These are phyloP conservation scores for Vinca major DNA, from an alignment of 305 asterid genomes.

Conservation along the genomic window DNA sequence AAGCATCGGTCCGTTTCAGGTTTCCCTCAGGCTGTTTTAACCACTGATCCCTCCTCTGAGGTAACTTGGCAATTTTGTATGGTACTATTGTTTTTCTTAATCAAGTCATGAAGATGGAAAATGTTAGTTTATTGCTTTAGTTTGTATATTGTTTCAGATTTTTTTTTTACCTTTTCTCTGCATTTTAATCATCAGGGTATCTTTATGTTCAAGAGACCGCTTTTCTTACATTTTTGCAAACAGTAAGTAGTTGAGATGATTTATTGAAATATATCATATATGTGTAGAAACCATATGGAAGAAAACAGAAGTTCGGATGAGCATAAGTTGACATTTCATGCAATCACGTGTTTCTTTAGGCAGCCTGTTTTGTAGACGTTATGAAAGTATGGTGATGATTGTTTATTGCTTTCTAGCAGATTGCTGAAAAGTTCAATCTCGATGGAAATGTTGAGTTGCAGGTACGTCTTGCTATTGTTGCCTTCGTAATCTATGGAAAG, in stretches of 20 bases:
- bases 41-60: slow-evolving; percentile 49
- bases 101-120: background rate
- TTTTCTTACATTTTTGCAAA: background rate
- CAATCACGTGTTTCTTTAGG: slow-evolving; percentile 9
- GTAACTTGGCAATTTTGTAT: slow-evolving; percentile 23
- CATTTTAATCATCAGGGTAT: background rate
- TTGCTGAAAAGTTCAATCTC: slow-evolving; percentile 64
- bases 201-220: background rate
- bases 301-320: too few species aligned
- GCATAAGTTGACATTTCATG: background rate
- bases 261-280: background rate
- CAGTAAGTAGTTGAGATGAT: background rate
- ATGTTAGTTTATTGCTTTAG: background rate
- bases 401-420: slow-evolving; percentile 34
- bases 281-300: background rate
- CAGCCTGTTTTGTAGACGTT: background rate
- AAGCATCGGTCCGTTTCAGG: slow-evolving; percentile 32
- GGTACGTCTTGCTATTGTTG: slow-evolving; percentile 30
- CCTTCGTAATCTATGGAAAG: slow-evolving; percentile 10
- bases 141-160: background rate
- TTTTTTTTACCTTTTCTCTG: background rate
- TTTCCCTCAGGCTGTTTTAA: slow-evolving; percentile 52
- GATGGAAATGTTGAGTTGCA: slow-evolving; percentile 67
- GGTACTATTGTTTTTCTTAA: background rate
- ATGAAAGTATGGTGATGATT: slow-evolving; percentile 13